Base-by-base conservation (phyloP, 2,329 filamentous ascomycete species). In the Metarhizium sp. region DNA sequence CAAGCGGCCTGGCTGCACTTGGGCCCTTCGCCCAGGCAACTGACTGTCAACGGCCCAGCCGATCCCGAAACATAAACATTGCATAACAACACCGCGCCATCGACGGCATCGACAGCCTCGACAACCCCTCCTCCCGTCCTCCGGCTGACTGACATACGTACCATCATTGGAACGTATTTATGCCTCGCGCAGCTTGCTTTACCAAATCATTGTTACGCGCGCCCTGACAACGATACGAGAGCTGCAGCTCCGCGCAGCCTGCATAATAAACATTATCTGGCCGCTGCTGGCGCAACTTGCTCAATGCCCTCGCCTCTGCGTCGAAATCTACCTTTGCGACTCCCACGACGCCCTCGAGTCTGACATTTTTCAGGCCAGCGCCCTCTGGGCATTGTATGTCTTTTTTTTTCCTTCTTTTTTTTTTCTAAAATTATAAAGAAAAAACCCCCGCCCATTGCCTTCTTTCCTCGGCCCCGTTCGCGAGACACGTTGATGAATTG, bases 271-370 rank as follows among this genome's bases (percentile, higher is more conserved):
- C 32, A 34, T 8, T 34, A 7, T 34, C 32, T 34, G 32, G 38
- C 38, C 11, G 38, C 7, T 36, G 13, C 42, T 20, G n/a, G n/a
- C 29, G 25, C 32, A 36, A 42, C 14, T 36, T 50, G 10, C 14
- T 14, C 16, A 51, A 60, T 61, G 55, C 52, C 42, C 59, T 56
- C 30, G 46, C 53, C 55, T 42, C 57, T 40, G 47, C 52, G 29
- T 50, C 46, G 42, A 38, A 30, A 45, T 52, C 47, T 32, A 51
- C 55, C 29, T 30, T 47, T 30, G 7, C 47, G 45, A 34, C 30
- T 18, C n/a, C 25, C 38, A 38, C 34, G 49, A 40, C 51, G 34
- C 25, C 25, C 25, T 25, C 25, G 25, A 25, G 25, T 25, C 47
- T 53, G 43, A 56, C 47, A 29, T 42, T 32, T 30, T 30, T 6